Evolutionary conservation across 202 grass and related monocot genomes (phyloP).

Genomic region (Alloteropsis angusta): DNA sequence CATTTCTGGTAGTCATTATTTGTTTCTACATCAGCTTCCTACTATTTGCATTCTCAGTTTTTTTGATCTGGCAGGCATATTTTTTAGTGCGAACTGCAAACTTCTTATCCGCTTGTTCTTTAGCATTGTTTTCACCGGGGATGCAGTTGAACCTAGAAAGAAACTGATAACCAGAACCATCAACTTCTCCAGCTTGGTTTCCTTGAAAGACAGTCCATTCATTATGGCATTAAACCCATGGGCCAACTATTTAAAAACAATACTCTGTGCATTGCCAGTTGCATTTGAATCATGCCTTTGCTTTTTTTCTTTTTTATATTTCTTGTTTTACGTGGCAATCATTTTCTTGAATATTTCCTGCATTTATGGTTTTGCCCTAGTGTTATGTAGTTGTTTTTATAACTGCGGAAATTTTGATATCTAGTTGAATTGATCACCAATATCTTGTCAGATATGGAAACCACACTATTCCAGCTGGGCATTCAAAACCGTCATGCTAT

Average conservation of each 20-base stretch:
- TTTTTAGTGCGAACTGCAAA: neutral
- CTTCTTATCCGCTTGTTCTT: neutral
- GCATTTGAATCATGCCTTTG: neutral
- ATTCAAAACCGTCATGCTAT: constrained; percentile 81
- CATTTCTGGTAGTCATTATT: neutral
- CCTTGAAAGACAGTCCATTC: neutral
- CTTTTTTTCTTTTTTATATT: neutral
- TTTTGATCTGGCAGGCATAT: neutral
- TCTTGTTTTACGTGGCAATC: neutral
- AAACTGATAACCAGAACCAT: neutral
- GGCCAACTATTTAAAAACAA: neutral
- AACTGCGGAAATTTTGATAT: neutral
- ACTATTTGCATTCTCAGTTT: neutral
- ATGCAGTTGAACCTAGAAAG: neutral
- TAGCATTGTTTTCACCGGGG: neutral
- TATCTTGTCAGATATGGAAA: constrained; percentile 62
- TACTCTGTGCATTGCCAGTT: neutral
- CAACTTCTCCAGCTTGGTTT: neutral
- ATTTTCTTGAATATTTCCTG: neutral
- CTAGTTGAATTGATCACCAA: constrained; percentile 7
- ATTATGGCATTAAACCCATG: neutral
- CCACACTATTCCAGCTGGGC: constrained; percentile 62
- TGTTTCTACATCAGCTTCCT: neutral
- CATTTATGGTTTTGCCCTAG: neutral
- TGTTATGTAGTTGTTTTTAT: neutral